phyloP scores from a whole-genome alignment of 345 rosid species.

The Atalantia buxifolia region DNA sequence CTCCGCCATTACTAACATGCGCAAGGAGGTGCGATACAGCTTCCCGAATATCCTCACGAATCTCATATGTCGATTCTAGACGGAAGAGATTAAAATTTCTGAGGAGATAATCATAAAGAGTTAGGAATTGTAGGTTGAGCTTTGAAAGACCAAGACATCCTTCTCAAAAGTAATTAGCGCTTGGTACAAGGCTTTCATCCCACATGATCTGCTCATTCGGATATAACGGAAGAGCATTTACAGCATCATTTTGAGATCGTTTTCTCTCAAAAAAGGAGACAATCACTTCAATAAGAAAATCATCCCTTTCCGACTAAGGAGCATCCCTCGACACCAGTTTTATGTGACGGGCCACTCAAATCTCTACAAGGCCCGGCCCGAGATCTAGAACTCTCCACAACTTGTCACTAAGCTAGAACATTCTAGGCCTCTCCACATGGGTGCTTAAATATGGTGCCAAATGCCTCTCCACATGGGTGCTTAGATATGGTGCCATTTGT shows the following conservation, averaged over 20 bases:
- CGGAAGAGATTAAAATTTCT: slow-evolving; percentile 98
- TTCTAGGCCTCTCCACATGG: no score
- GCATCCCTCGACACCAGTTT: slow-evolving; percentile 71
- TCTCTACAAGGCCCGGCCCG: no score
- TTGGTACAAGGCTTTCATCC: slow-evolving; percentile 98
- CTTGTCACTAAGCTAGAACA: no score
- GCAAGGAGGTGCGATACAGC: slow-evolving; percentile 95
- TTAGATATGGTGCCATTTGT: no score
- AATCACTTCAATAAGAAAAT: slow-evolving; percentile 90
- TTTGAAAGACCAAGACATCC: slow-evolving; percentile 99
- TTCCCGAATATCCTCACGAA: slow-evolving; percentile 98
- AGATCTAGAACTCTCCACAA: no score
- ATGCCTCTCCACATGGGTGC: no score
- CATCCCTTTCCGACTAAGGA: slow-evolving; percentile 85
- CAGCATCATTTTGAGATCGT: slow-evolving; percentile 92
- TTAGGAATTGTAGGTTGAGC: slow-evolving; percentile 91
- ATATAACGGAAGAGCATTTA: slow-evolving; percentile 96
- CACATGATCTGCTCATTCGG: slow-evolving; percentile 99
- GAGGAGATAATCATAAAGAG: slow-evolving; percentile 93
- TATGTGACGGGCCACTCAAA: no score
- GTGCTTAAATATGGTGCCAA: no score
- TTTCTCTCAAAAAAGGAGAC: slow-evolving; percentile 91
- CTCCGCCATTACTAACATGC: slow-evolving; percentile 79
- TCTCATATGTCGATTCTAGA: slow-evolving; percentile 96
- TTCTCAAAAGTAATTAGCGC: slow-evolving; percentile 97